Evolutionary conservation across 1,284 basidiomycete genomes (phyloP), one percentile per base, ranked within the genome.

Genomic region (Irpex sp.): DNA sequence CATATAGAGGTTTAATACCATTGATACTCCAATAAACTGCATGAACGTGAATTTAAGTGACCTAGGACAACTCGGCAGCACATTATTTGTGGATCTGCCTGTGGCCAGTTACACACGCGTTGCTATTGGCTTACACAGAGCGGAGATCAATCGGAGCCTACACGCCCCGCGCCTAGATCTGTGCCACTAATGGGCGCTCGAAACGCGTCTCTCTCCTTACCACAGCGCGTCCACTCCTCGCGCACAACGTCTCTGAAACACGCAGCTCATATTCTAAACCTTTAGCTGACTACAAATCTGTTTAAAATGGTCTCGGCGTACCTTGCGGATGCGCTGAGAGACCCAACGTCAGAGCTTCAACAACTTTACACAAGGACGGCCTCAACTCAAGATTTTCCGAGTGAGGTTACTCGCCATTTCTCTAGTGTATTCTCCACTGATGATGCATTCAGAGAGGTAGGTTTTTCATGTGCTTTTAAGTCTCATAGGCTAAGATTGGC

Each of bases 381-480:
- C 66, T 37, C 63, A 35, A 68, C 57, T 66, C 57, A 75, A 43
- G 68, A 75, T 36, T 83, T 89, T 63, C 82, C 84, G 0, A 70
- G 70, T 9, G 72, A 73, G 9, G 86, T 87, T 19, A 66, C 81
- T 0, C 69, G 67, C 8, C 80, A 89, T 68, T 89, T 89, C 68
- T 70, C 77, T 9, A 60, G 72, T 3, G 67, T 85, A 36, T 86
- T 85, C 70, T 64, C 68, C 35, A 63, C 77, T 6, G 67, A 72
- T 8, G 77, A 77, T 64, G 77, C 80, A 21, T 79, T 85, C 53
- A 67, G 75, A 35, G 76, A 85, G 75, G 83, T 85, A 46, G 33
- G 64, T 46, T 8, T 2, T 31, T 26, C 4, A 17, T 26, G 57
- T 35, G 51, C 53, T 57, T 67, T 15, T 65, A 62, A 57, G 9